These are phyloP conservation scores for Populus deltoides DNA, from an alignment of 345 rosid species.

Conservation along the genomic window DNA sequence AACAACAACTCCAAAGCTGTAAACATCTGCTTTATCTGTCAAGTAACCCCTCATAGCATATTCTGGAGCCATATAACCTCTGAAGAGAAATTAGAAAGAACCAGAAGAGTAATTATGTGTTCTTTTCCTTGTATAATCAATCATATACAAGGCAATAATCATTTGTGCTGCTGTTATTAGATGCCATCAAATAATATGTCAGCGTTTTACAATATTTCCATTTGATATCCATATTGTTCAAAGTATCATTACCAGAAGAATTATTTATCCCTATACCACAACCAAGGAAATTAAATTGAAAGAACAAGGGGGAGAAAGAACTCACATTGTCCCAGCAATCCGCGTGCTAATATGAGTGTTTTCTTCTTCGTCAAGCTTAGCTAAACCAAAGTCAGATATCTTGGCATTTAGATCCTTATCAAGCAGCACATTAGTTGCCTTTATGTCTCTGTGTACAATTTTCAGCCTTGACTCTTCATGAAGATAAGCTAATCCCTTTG, in stretches of 20 bases:
- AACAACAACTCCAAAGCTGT: conserved; percentile 80
- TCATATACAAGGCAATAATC: background rate
- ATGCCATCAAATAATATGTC: background rate
- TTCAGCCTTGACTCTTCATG: conserved; percentile 72
- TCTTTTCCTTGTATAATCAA: background rate
- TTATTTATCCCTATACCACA: background rate
- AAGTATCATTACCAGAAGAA: background rate
- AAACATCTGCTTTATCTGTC: conserved; percentile 91
- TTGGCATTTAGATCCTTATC: conserved; percentile 59
- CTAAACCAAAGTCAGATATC: conserved; percentile 71
- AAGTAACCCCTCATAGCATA: conserved; percentile 98
- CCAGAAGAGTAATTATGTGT: background rate
- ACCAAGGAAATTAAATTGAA: background rate
- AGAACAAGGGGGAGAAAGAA: background rate
- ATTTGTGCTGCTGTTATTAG: no score
- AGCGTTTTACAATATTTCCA: background rate
- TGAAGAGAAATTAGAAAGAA: conserved; percentile 9
- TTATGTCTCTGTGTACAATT: conserved; percentile 72
- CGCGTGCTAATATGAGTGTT: conserved; percentile 71
- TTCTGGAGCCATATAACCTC: conserved; percentile 99
- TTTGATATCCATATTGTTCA: background rate
- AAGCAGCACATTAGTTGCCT: conserved; percentile 69
- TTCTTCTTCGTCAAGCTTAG: conserved; percentile 73
- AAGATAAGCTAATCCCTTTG: conserved; percentile 55
- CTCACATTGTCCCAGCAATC: conserved; percentile 71